Conservation (phyloP, 148 eudicot species). For the Agrostemma githago region DNA sequence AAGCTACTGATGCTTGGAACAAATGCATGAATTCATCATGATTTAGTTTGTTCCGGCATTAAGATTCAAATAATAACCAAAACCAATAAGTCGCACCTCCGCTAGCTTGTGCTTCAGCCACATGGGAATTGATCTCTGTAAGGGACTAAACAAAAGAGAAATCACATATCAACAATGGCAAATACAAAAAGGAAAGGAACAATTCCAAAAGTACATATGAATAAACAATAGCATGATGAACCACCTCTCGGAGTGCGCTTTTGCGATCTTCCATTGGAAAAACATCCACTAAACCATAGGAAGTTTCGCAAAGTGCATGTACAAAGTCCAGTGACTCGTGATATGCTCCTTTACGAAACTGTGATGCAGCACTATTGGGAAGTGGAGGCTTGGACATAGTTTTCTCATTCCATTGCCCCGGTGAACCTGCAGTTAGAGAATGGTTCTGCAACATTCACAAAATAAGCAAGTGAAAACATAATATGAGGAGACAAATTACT, state of each 20-base stretch:
- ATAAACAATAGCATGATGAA: slow-evolving; percentile 13
- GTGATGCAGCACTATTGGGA: slow-evolving; percentile 59
- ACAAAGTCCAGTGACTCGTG: slow-evolving; percentile 96
- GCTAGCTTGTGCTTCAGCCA: slow-evolving; percentile 70
- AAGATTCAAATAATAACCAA: slow-evolving; percentile 6
- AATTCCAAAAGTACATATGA: neutral
- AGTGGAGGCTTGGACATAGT: slow-evolving; percentile 76
- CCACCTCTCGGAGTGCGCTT: slow-evolving; percentile 91
- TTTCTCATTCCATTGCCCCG: slow-evolving; percentile 52
- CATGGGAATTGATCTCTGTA: slow-evolving; percentile 76
- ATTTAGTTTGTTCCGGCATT: neutral
- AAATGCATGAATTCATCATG: slow-evolving; percentile 1
- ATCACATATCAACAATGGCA: slow-evolving; percentile 20
- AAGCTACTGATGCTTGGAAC: neutral
- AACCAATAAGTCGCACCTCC: slow-evolving; percentile 59
- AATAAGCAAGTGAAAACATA: neutral
- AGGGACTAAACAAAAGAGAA: slow-evolving; percentile 71
- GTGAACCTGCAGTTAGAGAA: slow-evolving; percentile 47
- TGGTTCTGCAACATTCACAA: slow-evolving; percentile 42
- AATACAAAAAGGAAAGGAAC: slow-evolving; percentile 2
- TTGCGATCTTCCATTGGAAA: slow-evolving; percentile 95
- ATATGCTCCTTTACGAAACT: slow-evolving; percentile 90
- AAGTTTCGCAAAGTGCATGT: slow-evolving; percentile 85
- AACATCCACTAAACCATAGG: slow-evolving; percentile 90
- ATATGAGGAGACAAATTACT: neutral